Evolutionary conservation across 345 rosid species (phyloP), one percentile per base, ranked within the genome.

Genomic region (Draba incana): DNA sequence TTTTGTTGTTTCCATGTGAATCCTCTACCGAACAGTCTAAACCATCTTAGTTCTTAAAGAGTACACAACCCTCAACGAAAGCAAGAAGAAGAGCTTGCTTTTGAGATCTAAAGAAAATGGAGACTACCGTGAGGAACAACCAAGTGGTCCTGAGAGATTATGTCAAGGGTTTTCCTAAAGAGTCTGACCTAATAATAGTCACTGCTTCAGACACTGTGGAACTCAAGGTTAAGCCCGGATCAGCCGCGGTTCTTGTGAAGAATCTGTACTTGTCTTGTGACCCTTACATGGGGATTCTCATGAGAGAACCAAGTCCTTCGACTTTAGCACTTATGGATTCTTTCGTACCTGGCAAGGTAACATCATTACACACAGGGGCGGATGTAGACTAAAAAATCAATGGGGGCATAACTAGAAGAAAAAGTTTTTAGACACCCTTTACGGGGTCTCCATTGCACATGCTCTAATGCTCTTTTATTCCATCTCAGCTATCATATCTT

Each of bases 231-330:
- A 68, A 77, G 13, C 60, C 66, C 5, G 78, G 60, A 24, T 48
- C 76, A 2, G 42, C 1, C n/a, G 53, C 30, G 0, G 27, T 84
- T 52, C 72, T 84, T 8, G 45, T 86, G 25, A 77, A 83, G 76
- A 80, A 81, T 68, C 64, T 83, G 8, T 84, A 72, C 56, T 66
- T 84, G 24, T 83, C 84, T 10, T 78, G 85, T 59, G 86, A 81
- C 20, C 87, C 88, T 8, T 82, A 81, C 66, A 72, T 84, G 80
- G 70, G 84, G 0, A 31, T 63, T 35, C 61, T 62, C 55, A 80
- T 82, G 82, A 56, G 24, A 58, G 70, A 75, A 31, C 54, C 46
- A 20, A 72, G 46, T 25, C 68, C 64, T 23, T 42, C 71, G 1
- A 67, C 20, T 41, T 8, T 51, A 44, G 20, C 61, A 13, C 43